These are phyloP conservation scores for Pleoardoris graminearum DNA, from an alignment of 2,329 filamentous ascomycete species.

Conservation along the genomic window DNA sequence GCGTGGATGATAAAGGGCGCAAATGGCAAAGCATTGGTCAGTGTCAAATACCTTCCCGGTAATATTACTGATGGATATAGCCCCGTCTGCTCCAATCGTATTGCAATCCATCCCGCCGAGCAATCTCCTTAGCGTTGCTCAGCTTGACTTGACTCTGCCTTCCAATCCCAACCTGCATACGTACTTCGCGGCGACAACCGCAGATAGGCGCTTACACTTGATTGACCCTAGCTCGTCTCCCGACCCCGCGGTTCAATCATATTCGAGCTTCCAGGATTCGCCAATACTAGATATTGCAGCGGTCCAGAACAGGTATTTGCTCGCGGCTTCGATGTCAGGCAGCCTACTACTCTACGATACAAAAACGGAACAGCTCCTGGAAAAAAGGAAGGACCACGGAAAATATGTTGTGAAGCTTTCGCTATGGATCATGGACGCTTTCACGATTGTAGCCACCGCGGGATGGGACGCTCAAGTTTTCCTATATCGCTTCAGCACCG, in stretches of 20 bases:
- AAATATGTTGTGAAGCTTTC: conserved; percentile 63
- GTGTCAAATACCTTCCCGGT: conserved; percentile 11
- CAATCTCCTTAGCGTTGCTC: conserved; percentile 58
- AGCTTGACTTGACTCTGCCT: conserved; percentile 43
- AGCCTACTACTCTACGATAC: conserved; percentile 55
- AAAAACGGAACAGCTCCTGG: conserved; percentile 45
- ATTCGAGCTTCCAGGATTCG: conserved; percentile 51
- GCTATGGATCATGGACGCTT: conserved; percentile 40
- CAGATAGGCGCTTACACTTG: conserved; percentile 52
- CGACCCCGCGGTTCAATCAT: conserved; percentile 41
- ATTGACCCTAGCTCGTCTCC: conserved; percentile 42
- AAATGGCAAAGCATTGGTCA: conserved; percentile 55
- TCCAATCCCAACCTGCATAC: conserved; percentile 15
- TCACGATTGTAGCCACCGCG: conserved; percentile 56
- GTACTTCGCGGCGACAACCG: conserved; percentile 43
- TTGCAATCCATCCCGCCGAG: conserved; percentile 50
- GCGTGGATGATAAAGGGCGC: conserved; percentile 47
- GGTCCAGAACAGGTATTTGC: conserved; percentile 49
- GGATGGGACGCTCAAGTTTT: conserved; percentile 64
- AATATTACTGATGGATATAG: conserved; percentile 32
- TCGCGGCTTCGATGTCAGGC: conserved; percentile 64
- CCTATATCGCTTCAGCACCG: conserved; percentile 50
- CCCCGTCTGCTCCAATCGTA: conserved; percentile 50
- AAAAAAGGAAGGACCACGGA: conserved; percentile 58
- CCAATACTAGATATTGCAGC: conserved; percentile 58